A percentile compares a stretch with the other conserved stretches of the same genome.
These are phyloP conservation scores for Choanephora cucurbitarum DNA, from an alignment of 371 early-diverging fungal genomes.

Conservation along the genomic window DNA sequence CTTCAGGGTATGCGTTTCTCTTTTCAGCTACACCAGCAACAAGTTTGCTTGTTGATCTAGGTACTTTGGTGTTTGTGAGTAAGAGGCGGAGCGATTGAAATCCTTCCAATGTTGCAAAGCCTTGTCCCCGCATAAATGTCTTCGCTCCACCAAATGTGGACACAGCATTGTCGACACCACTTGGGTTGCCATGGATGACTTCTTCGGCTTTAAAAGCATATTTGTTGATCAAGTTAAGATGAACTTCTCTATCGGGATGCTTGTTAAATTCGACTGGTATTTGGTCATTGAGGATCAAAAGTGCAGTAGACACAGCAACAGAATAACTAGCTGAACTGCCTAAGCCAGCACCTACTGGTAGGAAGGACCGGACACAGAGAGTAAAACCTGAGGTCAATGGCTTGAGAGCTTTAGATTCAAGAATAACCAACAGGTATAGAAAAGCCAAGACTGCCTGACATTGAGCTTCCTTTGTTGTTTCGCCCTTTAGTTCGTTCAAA, in stretches of 20 bases:
- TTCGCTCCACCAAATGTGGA: slow-evolving; percentile 80
- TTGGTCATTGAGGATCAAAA: slow-evolving; percentile 60
- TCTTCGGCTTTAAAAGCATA: slow-evolving; percentile 92
- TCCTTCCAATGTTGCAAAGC: slow-evolving; percentile 47
- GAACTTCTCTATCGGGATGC: slow-evolving; percentile 12
- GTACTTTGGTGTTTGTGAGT: slow-evolving; percentile 85
- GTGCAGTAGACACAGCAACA: slow-evolving; percentile 75
- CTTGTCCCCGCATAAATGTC: slow-evolving; percentile 56
- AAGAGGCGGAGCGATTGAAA: slow-evolving; percentile 73
- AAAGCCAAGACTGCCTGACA: slow-evolving; percentile 45
- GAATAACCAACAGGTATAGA: slow-evolving; percentile 40
- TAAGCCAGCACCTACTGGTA: slow-evolving; percentile 96
- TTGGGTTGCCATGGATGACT: slow-evolving; percentile 94
- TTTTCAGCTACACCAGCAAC: slow-evolving; percentile 80
- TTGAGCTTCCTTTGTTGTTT: slow-evolving; percentile 20
- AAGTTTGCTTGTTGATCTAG: slow-evolving; percentile 83
- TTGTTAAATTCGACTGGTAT: slow-evolving; percentile 28
- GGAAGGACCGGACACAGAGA: slow-evolving; percentile 66
- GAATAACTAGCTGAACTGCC: slow-evolving; percentile 95
- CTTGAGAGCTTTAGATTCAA: slow-evolving; percentile 21
- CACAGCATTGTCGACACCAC: slow-evolving; percentile 93
- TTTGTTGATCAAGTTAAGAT: slow-evolving; percentile 65
- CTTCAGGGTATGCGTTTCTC: slow-evolving; percentile 62
- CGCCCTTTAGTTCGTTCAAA: slow-evolving; percentile 18
- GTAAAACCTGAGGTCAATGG: slow-evolving; percentile 49